Conservation (phyloP, 805 yeast genomes). For the Schwanniomyces sp. region DNA sequence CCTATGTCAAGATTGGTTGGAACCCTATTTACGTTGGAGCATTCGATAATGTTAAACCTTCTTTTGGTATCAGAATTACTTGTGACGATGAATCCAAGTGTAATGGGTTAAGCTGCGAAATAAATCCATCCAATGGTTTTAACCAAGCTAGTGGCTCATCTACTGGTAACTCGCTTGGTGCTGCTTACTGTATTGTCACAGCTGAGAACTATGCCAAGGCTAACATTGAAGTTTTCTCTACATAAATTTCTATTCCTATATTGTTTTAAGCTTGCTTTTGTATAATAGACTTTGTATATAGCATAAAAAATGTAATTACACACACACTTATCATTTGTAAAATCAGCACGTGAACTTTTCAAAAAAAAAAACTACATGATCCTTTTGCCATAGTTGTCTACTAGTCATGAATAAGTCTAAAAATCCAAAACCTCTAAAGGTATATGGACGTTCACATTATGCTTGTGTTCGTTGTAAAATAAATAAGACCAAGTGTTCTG, state of each 20-base stretch:
- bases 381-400: background rate
- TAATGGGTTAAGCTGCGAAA: constrained; percentile 76
- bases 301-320: background rate
- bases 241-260: background rate
- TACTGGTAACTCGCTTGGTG: constrained; percentile 53
- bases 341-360: background rate
- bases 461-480: constrained; percentile 44
- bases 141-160: constrained; percentile 51
- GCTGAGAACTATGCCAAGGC: constrained; percentile 65
- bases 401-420: constrained; percentile 1
- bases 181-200: constrained; percentile 81
- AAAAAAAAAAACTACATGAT: background rate
- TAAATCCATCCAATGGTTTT: constrained; percentile 69
- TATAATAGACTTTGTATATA: constrained; percentile 3
- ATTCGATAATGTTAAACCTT: constrained; percentile 56
- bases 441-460: constrained; percentile 42
- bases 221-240: constrained; percentile 64
- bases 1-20: constrained; percentile 87
- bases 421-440: constrained; percentile 35
- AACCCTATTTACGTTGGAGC: constrained; percentile 79
- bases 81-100: constrained; percentile 73
- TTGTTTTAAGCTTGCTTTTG: constrained; percentile 2
- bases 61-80: constrained; percentile 68
- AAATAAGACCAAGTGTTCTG: constrained; percentile 41
- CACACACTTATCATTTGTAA: background rate